Evolutionary conservation across 106 monocot genomes (phyloP), one percentile per base, ranked within the genome.

Genomic region (Phalaenopsis aphrodite): DNA sequence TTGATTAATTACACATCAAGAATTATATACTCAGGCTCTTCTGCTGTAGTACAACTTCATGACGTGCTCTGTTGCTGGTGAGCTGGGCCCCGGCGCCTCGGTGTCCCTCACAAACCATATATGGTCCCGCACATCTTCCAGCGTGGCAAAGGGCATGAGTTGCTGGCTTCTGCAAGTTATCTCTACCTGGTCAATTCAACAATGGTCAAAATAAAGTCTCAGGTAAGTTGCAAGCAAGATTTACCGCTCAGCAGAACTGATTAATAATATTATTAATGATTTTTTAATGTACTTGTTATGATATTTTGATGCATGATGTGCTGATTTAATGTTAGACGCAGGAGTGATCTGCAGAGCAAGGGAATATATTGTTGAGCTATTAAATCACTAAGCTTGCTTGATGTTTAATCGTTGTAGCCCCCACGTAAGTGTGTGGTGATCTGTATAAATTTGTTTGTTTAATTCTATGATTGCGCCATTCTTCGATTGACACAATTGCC

Each of bases 121-220:
- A 68, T 57, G 71, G 78, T 93, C 87, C 24, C 90, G 81, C 9
- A 90, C 85, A 17, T 87, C 72, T 65, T 86, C 83, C 73, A 93
- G 47, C 36, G 87, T 85, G 81, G 87, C 66, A 39, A 77, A 66
- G 18, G 90, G 86, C 23, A 78, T 82, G 21, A 93, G 89, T 45
- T 56, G 76, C 48, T 89, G 88, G 23, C 89, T 90, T 84, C 90
- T 83, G 82, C 93, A 93, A 76, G 83, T 84, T 4, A 93, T 76
- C 77, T 86, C 86, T 30, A 86, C 86, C 86, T 86, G 86, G 39
- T 1, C 36, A 71, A 43, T 41, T 12, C 7, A 19, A 2, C 43
- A 16, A 52, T 52, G 3, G 10, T 12, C 52, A 52, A 52, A 52
- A 52, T 52, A 12, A 52, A 52, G 52, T 12, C 52, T 12, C 12